Evolutionary conservation across 2,329 filamentous ascomycete genomes (phyloP).

Genomic region (Bimuria novae-zelandiae): DNA sequence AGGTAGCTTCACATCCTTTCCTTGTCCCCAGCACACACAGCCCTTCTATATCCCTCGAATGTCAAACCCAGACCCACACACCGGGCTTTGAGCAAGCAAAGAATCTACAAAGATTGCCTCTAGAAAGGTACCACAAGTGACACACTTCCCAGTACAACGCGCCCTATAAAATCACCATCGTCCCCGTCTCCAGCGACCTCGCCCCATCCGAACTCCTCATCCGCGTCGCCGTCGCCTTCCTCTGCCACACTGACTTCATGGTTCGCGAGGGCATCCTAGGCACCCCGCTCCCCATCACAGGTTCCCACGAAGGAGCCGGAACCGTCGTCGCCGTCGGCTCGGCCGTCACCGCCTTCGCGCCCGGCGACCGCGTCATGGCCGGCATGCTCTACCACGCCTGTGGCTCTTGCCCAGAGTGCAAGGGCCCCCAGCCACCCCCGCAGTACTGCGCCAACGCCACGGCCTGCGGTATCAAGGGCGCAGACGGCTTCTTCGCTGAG

Average conservation of each 20-base stretch:
- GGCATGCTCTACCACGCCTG: slow-evolving; percentile 60
- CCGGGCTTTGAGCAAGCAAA: too few species aligned
- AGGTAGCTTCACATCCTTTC: slow-evolving; percentile 41
- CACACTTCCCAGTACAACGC: slow-evolving; percentile 51
- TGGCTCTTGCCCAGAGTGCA: slow-evolving; percentile 58
- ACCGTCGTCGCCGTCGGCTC: slow-evolving; percentile 57
- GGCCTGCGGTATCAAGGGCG: slow-evolving; percentile 33
- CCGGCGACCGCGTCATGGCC: slow-evolving; percentile 62
- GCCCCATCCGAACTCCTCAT: slow-evolving; percentile 61
- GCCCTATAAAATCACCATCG: slow-evolving; percentile 58
- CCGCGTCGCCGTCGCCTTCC: slow-evolving; percentile 63
- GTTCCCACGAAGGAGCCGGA: slow-evolving; percentile 56
- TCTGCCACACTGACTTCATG: slow-evolving; percentile 68
- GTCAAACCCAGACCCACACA: too few species aligned
- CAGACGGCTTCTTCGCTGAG: slow-evolving; percentile 59
- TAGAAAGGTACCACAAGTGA: too few species aligned
- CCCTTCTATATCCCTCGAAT: too few species aligned
- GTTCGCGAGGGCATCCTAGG: slow-evolving; percentile 56
- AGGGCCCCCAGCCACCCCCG: slow-evolving; percentile 51
- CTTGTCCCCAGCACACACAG: not conserved
- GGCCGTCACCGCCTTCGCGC: slow-evolving; percentile 48
- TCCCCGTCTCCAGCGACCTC: slow-evolving; percentile 56
- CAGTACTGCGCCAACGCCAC: slow-evolving; percentile 56
- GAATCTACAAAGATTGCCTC: too few species aligned
- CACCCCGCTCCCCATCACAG: slow-evolving; percentile 55